Base-by-base conservation (phyloP, 1,139 yeast species). In the Pichia sp. region DNA sequence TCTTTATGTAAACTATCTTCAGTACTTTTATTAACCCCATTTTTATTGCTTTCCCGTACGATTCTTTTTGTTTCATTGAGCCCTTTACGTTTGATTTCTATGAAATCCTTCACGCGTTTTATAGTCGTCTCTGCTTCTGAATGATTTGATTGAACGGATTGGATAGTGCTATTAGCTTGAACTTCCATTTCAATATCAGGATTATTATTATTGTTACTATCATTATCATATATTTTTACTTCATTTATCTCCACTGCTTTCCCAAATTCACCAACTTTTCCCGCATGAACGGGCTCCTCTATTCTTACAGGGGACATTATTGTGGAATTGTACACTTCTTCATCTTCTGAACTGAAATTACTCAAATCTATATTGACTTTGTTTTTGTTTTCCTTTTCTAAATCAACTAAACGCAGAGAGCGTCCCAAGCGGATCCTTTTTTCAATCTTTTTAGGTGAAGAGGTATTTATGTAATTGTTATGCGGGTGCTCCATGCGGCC, bases 111-210 rank as follows among this genome's bases (percentile, higher is more conserved):
- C 2, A 46, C 46, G 22, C 26, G 33, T 26, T 42, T 34, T 20
- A 46, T 42, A 3, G 49, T 42, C 3, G 27, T 27, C 10, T 46
- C 46, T 6, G 42, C 44, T 5, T 46, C 46, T 2, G 46, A 46
- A 16, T 10, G 34, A 4, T 12, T 33, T 12, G 35, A 33, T 22
- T 31, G 34, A 9, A 31, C 1, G 5, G 34, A 31, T 22, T 20
- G 8, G 4, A 22, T n/a, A 4, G 34, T 31, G 7, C 10, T 22
- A 24, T 33, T 12, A 23, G 25, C 35, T 20, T 5, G 20, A 24
- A 20, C 20, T 33, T 33, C 27, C 1, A 16, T 16, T 16, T 16
- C 16, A 16, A 16, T 16, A 16, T 16, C 16, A 16, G 16, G 16
- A 16, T 16, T 16, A 16, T 16, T 16, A 16, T 16, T 16, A 16